A percentile compares a stretch with the other conserved stretches of the same genome.
Evolutionary conservation across 345 rosid species (phyloP).

Genomic region (Anastatica hierochuntica): DNA sequence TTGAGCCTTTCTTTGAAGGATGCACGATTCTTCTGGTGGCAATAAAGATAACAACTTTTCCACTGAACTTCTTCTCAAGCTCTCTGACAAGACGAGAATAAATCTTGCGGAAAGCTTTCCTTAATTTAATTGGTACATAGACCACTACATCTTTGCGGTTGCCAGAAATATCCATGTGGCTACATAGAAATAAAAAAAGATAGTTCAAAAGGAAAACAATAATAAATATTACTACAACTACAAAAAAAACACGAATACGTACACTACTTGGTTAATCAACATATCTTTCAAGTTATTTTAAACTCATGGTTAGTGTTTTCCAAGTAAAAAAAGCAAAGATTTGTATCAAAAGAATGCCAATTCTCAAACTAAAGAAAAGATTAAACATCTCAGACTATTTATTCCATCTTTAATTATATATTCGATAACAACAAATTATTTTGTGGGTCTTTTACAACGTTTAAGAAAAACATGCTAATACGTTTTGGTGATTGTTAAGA

Average conservation of each 20-base stretch:
- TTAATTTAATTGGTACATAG: conserved; percentile 74
- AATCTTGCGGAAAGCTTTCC: conserved; percentile 79
- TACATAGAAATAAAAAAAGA: conserved; percentile 16
- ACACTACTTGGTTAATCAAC: conserved; percentile 67
- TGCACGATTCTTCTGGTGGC: conserved; percentile 72
- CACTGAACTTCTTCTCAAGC: conserved; percentile 93
- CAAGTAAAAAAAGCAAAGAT: conserved; percentile 66
- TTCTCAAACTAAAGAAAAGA: no score
- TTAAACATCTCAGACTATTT: no score
- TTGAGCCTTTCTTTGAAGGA: conserved; percentile 94
- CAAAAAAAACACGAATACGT: no score
- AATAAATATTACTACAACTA: not conserved
- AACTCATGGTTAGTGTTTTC: conserved; percentile 78
- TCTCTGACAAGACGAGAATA: conserved; percentile 81
- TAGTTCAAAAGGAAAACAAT: no score
- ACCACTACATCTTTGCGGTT: conserved; percentile 75
- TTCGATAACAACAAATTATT: no score
- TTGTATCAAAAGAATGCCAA: no score
- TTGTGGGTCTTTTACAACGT: no score
- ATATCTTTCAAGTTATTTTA: conserved; percentile 76
- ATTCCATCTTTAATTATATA: no score
- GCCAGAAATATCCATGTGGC: conserved; percentile 67
- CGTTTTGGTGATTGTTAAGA: no score
- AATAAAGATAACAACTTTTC: conserved; percentile 75
- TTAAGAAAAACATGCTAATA: no score